phyloP scores from a whole-genome alignment of 2,329 filamentous ascomycete species.

The Balansia obtecta region DNA sequence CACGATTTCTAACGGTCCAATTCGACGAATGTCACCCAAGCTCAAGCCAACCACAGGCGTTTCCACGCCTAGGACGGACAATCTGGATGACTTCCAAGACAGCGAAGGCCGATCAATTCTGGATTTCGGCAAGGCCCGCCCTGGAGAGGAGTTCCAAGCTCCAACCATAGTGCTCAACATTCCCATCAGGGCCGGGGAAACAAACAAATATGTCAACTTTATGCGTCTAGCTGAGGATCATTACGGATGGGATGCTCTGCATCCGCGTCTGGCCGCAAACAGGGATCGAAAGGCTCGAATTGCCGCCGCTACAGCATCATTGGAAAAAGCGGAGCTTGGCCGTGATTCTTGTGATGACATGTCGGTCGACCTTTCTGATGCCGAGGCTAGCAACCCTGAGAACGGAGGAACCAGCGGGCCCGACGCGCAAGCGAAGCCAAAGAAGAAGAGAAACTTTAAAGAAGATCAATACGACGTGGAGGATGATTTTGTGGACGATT shows the following conservation, averaged over 20 bases:
- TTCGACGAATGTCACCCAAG: slow-evolving; percentile 35
- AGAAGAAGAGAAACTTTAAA: slow-evolving; percentile 70
- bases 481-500: slow-evolving; percentile 83
- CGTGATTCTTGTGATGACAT: slow-evolving; percentile 70
- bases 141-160: slow-evolving; percentile 45
- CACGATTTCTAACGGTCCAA: slow-evolving; percentile 26
- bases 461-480: slow-evolving; percentile 77
- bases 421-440: slow-evolving; percentile 51
- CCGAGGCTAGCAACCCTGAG: slow-evolving; percentile 78
- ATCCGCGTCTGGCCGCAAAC: slow-evolving; percentile 81
- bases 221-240: slow-evolving; percentile 85
- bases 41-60: slow-evolving; percentile 29
- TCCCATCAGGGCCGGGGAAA: slow-evolving; percentile 58
- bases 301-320: slow-evolving; percentile 72
- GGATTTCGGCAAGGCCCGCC: slow-evolving; percentile 46
- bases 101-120: slow-evolving; percentile 42
- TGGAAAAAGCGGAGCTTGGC: slow-evolving; percentile 62
- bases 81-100: slow-evolving; percentile 33
- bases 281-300: slow-evolving; percentile 79
- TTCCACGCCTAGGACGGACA: slow-evolving; percentile 36
- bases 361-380: slow-evolving; percentile 64
- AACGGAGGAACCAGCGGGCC: slow-evolving; percentile 53
- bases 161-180: slow-evolving; percentile 80
- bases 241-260: slow-evolving; percentile 88
- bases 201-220: slow-evolving; percentile 90